Base-by-base conservation (phyloP, 129 eudicot species). In the Lonicera japonica region DNA sequence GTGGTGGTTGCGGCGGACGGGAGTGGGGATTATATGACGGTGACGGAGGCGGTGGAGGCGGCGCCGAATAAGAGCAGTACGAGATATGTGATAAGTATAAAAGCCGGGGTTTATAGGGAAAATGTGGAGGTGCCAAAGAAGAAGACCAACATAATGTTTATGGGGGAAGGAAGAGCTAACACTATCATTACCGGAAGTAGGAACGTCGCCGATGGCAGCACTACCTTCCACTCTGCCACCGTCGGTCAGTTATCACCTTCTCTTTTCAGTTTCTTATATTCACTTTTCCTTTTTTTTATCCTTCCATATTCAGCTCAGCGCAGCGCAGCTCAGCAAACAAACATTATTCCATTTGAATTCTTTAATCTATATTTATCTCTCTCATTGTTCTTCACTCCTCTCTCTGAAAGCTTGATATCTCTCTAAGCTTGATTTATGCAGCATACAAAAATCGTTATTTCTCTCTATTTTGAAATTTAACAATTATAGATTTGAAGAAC, bases 1-100 rank as follows among this genome's bases (percentile, higher is more conserved):
- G 90, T 76, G 66, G 95, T 86, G 51, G 97, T 90, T 75, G 97
- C 97, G 45, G 92, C 92, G 0, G 97, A 90, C 25, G 97, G 97
- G 1, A 86, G 86, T 15, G 97, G 97, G 29, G 40, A 81, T 58
- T 71, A 70, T 62, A 77, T 22, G 71, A 86, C 95, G 60, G 86
- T 90, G 56, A 40, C 85, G 20, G 92, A 43, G 7, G 97, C 97
- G 7, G 97, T 90, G 69, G 89, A 78, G 5, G 92, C 89, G 2
- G 97, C 97, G n/a, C 97, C 97, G 11, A 62, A 64, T 4, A 78
- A 65, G 77, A 90, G 95, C 45, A 76, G 29, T 0, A 60, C 24
- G 54, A 79, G 97, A 57, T 90, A 78, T 58, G 89, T 90, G 74
- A 90, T 90, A 1, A 60, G 86, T 63, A 90, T 90, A 8, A 90